These are phyloP conservation scores for Aspergillus eucalypticola DNA, from an alignment of 2,329 filamentous ascomycete species.

Conservation along the genomic window DNA sequence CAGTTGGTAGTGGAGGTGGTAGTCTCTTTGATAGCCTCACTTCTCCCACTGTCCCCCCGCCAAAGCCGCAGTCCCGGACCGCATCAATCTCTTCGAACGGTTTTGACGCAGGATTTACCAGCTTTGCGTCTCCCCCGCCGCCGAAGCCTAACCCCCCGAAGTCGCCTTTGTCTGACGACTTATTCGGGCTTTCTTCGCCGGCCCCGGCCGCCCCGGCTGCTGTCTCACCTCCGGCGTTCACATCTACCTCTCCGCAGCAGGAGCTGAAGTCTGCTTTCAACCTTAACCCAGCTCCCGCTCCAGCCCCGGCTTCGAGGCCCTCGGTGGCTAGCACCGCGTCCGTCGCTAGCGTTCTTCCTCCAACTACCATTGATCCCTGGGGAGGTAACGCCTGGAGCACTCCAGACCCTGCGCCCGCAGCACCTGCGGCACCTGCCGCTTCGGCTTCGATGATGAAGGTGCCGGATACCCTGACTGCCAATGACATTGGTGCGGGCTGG, in stretches of 20 bases:
- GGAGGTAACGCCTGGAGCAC: slow-evolving; percentile 81
- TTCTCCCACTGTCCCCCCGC: slow-evolving; percentile 58
- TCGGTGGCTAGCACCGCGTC: slow-evolving; percentile 47
- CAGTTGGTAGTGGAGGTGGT: slow-evolving; percentile 70
- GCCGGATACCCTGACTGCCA: slow-evolving; percentile 52
- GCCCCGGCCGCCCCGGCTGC: slow-evolving; percentile 44
- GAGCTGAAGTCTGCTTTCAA: slow-evolving; percentile 75
- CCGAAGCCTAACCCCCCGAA: slow-evolving; percentile 48
- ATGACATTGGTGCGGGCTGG: slow-evolving; percentile 69
- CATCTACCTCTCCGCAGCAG: slow-evolving; percentile 35
- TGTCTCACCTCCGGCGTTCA: slow-evolving; percentile 40
- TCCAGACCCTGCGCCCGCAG: slow-evolving; percentile 57
- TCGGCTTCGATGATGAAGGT: slow-evolving; percentile 44
- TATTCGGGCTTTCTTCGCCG: slow-evolving; percentile 72
- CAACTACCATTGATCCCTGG: slow-evolving; percentile 70
- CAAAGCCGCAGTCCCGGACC: slow-evolving; percentile 44
- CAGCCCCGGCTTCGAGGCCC: slow-evolving; percentile 45
- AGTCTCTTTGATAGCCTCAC: slow-evolving; percentile 76
- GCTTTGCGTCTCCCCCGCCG: slow-evolving; percentile 52
- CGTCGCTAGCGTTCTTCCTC: slow-evolving; percentile 40
- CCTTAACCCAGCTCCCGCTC: slow-evolving; percentile 51
- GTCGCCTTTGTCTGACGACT: slow-evolving; percentile 66
- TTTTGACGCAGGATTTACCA: slow-evolving; percentile 67
- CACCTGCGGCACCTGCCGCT: slow-evolving; percentile 36
- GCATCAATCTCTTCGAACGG: slow-evolving; percentile 59